Conservation (phyloP, 2,329 filamentous ascomycete genomes). For the Zasmidium cellare region DNA sequence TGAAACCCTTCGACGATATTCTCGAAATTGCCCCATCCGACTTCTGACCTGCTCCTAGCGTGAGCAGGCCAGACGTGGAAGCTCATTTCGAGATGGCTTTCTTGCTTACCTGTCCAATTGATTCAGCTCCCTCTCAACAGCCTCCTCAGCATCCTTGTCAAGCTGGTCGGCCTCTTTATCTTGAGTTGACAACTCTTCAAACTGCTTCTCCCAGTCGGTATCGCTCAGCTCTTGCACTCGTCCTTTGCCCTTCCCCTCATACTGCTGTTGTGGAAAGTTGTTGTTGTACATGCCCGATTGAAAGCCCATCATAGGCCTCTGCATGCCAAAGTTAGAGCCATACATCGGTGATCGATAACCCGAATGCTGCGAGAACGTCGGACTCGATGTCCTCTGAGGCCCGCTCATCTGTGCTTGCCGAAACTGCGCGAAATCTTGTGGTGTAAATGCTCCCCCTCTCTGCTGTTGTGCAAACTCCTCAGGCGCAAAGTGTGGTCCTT, state of each 20-base stretch:
- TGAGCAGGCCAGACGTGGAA: slow-evolving; percentile 14
- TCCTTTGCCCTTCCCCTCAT: slow-evolving; percentile 78
- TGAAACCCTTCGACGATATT: slow-evolving; percentile 82
- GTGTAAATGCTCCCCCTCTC: slow-evolving; percentile 58
- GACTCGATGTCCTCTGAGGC: slow-evolving; percentile 61
- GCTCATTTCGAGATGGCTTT: not conserved
- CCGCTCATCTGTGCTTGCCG: slow-evolving; percentile 68
- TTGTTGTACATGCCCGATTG: slow-evolving; percentile 42
- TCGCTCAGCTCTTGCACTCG: slow-evolving; percentile 89
- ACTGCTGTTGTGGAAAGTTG: slow-evolving; percentile 42
- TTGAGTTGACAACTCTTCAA: slow-evolving; percentile 78
- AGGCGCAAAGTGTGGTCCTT: slow-evolving; percentile 26
- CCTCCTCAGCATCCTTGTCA: slow-evolving; percentile 66
- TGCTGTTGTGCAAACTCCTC: slow-evolving; percentile 28
- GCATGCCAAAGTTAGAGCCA: slow-evolving; percentile 54
- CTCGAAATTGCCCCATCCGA: slow-evolving; percentile 84
- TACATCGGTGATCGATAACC: slow-evolving; percentile 61
- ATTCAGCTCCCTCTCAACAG: slow-evolving; percentile 83
- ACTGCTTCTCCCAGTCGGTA: slow-evolving; percentile 92
- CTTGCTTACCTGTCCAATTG: slow-evolving; percentile 79
- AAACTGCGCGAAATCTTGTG: slow-evolving; percentile 86
- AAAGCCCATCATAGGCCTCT: slow-evolving; percentile 31
- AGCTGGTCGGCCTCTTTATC: slow-evolving; percentile 54
- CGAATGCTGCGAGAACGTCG: slow-evolving; percentile 40
- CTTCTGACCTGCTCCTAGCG: slow-evolving; percentile 55